Conservation (phyloP, 2,329 filamentous ascomycete species). For the Cytospora paraplurivora region DNA sequence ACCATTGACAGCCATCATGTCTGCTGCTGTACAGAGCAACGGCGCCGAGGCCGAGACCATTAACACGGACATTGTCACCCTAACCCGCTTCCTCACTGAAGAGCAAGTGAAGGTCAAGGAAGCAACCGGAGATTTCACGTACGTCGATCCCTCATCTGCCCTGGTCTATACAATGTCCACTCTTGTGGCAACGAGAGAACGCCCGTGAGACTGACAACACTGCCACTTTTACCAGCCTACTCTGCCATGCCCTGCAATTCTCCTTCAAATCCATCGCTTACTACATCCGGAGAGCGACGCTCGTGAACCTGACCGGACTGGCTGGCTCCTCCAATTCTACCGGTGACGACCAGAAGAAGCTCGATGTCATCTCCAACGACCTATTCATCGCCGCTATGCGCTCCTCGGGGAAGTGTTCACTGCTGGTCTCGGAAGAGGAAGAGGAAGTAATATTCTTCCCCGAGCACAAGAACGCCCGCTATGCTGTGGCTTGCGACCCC, state of each 20-base stretch:
- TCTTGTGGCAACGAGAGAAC: neutral
- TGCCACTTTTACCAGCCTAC: constrained; percentile 60
- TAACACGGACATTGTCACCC: constrained; percentile 94
- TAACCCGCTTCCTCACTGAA: constrained; percentile 94
- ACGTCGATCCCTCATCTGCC: constrained; percentile 42
- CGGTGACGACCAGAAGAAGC: constrained; percentile 98
- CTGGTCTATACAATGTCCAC: neutral
- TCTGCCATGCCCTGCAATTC: constrained; percentile 98
- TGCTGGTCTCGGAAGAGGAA: constrained; percentile 97
- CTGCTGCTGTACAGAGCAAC: constrained; percentile 35
- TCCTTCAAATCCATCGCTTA: constrained; percentile 99
- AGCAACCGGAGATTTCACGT: constrained; percentile 98
- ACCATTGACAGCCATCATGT: constrained; percentile 18
- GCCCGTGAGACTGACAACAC: constrained; percentile 24
- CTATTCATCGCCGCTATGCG: constrained; percentile 95
- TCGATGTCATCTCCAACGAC: constrained; percentile 98
- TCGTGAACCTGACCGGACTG: constrained; percentile 94
- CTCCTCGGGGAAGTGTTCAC: constrained; percentile 84
- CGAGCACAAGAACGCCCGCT: constrained; percentile 70
- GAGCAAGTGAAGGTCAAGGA: constrained; percentile 92
- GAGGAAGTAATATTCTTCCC: constrained; percentile 90
- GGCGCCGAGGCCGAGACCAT: constrained; percentile 70
- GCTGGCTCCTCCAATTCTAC: constrained; percentile 94
- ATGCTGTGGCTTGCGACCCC: constrained; percentile 95
- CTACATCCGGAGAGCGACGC: constrained; percentile 93